Base-by-base conservation (phyloP, 176 grass and related monocot genomes). In the Stipa capillata region DNA sequence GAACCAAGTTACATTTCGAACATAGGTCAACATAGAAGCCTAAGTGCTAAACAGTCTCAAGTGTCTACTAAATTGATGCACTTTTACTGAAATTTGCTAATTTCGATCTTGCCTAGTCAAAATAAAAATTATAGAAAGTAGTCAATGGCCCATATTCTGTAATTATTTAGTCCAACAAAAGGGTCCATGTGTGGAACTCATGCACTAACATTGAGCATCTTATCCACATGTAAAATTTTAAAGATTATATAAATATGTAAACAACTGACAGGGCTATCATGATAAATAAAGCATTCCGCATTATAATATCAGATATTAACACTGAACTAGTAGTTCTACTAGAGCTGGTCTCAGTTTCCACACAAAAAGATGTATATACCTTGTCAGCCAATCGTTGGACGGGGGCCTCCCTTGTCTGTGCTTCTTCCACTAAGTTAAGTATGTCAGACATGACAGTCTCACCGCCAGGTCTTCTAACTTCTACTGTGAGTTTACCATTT, bases 391-490 rank as follows among this genome's bases (percentile, higher is more conserved):
- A 85, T 41, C 92, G 86, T 75, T 98, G 96, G 73, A 98, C 92
- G 76, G 87, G 96, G 20, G 96, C 96, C 76, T 92, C 85, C 74
- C 96, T 94, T 66, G 90, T 85, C 49, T 98, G 96, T 62, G 96
- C 96, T 91, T 94, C 92, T 89, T 94, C 92, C 28, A 98, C 92
- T 64, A 94, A 81, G 61, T 86, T 92, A 78, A 98, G 58, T 90
- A 98, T 94, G 83, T 98, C 89, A 66, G 87, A 93, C 95, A 98
- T 98, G 65, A 85, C 92, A 69, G 95, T 98, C 85, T 97, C 90
- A 62, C 92, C 90, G 44, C 95, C 95, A 69, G 90, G 90, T 81
- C 88, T 92, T 83, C 78, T 94, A 73, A 98, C 92, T 91, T 94
- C 95, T 60, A 98, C 82, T 43, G 83, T 98, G 45, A 98, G 78